Percentiles rank a stretch among this genome's conserved stretches.
phyloP scores from a whole-genome alignment of 2,329 filamentous ascomycete species.

The Pestalotiopsis fici region DNA sequence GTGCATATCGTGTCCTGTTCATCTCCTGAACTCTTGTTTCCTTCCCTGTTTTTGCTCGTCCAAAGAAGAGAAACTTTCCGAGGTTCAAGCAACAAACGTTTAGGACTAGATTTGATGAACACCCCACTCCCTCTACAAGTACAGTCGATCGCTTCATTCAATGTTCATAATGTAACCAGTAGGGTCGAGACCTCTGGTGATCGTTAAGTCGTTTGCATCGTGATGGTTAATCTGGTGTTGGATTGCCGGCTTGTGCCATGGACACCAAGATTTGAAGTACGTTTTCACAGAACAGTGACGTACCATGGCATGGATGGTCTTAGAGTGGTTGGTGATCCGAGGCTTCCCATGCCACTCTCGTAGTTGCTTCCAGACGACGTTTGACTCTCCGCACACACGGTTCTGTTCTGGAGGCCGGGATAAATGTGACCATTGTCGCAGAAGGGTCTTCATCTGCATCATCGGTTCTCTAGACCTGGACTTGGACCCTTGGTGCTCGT shows the following conservation, averaged over 20 bases:
- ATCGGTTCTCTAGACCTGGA: constrained; percentile 10
- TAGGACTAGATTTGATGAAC: neutral
- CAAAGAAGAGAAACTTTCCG: neutral
- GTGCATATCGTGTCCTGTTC: neutral
- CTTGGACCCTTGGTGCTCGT: constrained; percentile 8
- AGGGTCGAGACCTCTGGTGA: neutral
- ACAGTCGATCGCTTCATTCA: neutral
- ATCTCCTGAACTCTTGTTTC: neutral
- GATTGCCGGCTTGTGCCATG: neutral
- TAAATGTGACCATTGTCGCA: neutral
- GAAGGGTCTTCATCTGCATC: neutral
- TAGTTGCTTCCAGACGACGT: neutral
- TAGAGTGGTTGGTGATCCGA: neutral
- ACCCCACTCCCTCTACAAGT: neutral
- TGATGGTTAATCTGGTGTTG: neutral
- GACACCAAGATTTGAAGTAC: neutral
- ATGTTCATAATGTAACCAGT: neutral
- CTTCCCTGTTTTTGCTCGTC: neutral
- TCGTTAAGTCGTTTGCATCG: neutral
- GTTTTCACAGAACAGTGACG: neutral
- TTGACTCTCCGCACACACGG: neutral
- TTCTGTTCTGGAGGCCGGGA: neutral
- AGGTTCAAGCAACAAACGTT: neutral
- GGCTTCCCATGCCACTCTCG: neutral
- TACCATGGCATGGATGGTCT: too few relatives aligned